Evolutionary conservation across 2,329 filamentous ascomycete genomes (phyloP).

Genomic region (Cladophialophora chaetospira): DNA sequence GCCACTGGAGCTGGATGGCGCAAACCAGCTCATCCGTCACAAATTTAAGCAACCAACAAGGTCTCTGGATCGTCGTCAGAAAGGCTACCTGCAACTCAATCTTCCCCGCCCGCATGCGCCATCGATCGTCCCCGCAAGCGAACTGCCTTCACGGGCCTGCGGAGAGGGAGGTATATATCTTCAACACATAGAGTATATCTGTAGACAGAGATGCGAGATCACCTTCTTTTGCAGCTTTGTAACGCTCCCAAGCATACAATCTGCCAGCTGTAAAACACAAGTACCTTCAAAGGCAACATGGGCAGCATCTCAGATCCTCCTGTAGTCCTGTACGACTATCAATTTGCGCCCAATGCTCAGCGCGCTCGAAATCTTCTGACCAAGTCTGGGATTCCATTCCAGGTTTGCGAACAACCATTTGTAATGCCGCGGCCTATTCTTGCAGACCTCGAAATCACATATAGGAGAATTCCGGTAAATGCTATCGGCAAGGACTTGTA

Average conservation of each 20-base stretch:
- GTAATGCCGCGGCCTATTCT: slow-evolving; percentile 16
- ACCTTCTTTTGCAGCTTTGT: neutral
- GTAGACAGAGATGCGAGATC: neutral
- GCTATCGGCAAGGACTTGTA: slow-evolving; percentile 22
- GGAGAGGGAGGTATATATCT: neutral
- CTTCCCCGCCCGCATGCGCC: neutral
- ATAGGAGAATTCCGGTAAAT: slow-evolving; percentile 20
- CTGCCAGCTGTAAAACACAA: neutral
- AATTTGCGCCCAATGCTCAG: slow-evolving; percentile 16
- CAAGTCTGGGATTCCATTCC: slow-evolving; percentile 7
- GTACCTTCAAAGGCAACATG: neutral
- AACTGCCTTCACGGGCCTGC: neutral
- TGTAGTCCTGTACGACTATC: slow-evolving; percentile 17
- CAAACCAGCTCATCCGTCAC: neutral
- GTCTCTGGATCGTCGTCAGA: neutral
- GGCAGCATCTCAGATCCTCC: slow-evolving; percentile 3
- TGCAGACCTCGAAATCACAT: slow-evolving; percentile 15
- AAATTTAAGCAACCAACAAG: neutral
- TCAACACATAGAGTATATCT: neutral
- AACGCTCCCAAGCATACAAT: neutral
- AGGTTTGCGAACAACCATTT: slow-evolving; percentile 18
- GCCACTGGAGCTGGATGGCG: neutral
- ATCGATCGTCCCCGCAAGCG: neutral
- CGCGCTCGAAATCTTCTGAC: slow-evolving; percentile 12
- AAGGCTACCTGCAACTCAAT: neutral